Percentiles rank a stretch among this genome's conserved stretches.
These are phyloP conservation scores for Magnolia kwangsiensis DNA, from an alignment of 164 flowering plant species.

Conservation along the genomic window DNA sequence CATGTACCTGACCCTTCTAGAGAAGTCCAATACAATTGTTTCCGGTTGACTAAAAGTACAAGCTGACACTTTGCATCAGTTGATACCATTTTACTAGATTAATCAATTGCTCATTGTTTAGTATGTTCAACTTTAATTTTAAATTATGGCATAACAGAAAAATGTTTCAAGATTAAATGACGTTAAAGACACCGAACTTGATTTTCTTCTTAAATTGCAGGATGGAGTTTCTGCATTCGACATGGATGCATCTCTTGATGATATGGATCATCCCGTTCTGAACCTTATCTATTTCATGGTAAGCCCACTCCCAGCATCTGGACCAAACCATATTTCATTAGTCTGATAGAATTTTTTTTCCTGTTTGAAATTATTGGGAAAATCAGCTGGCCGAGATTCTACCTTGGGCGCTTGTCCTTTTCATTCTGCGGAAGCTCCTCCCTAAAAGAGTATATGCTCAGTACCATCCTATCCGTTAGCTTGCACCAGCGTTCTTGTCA, in stretches of 20 bases:
- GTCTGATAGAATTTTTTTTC: background rate
- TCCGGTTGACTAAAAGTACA: too few relatives aligned
- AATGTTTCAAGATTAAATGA: background rate
- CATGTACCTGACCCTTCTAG: too few relatives aligned
- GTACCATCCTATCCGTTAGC: conserved; percentile 74
- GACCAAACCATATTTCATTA: background rate
- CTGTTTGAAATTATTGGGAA: background rate
- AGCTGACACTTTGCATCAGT: too few relatives aligned
- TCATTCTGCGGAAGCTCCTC: conserved; percentile 86
- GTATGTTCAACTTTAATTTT: background rate
- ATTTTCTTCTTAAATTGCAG: conserved; percentile 30
- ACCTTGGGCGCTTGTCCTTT: conserved; percentile 90
- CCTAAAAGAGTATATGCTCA: conserved; percentile 84
- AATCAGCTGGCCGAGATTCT: conserved; percentile 79
- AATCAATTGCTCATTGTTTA: background rate
- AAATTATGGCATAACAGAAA: background rate
- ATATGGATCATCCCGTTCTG: conserved; percentile 78
- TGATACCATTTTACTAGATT: background rate
- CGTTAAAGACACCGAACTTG: background rate
- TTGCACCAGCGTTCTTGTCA: background rate
- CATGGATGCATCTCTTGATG: conserved; percentile 74
- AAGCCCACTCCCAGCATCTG: conserved; percentile 4
- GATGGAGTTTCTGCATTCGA: conserved; percentile 78
- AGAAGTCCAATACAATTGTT: too few relatives aligned
- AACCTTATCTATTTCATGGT: conserved; percentile 82